Base-by-base conservation (phyloP, 768 basidiomycete genomes). In the Rhodosporidiobolus sp. region DNA sequence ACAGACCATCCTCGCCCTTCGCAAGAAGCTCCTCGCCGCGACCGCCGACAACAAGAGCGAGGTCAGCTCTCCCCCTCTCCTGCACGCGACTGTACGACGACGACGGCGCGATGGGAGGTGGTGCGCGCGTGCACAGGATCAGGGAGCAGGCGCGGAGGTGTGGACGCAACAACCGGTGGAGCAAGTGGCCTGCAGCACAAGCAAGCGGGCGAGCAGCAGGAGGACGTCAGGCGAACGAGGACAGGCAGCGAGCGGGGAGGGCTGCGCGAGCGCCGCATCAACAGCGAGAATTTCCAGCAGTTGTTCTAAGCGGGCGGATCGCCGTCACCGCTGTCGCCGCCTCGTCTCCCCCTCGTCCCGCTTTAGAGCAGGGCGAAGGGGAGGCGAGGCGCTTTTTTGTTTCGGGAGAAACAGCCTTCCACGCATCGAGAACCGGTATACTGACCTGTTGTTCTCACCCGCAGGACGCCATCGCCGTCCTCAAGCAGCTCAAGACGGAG, bases 401-500 rank as follows among this genome's bases (percentile, higher is more conserved):
- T 56, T 50, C 34, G 11, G 34, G 63, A 8, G 12, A 32, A 24
- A 24, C 63, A 52, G 43, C 38, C 30, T 45, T 12, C 45, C 16
- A 22, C 22, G 5, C 50, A 34, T 8, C 14, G 19, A 1, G 22
- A 7, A 10, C 1, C 19, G 28, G 16, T 28, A n/a, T 20, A 30
- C 62, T 53, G 64, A 46, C 55, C 5, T 63, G 45, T 28, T 22
- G 11, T 56, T 20, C 8, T 5, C 49, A 1, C 57, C 6, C 16
- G 0, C 70, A 77, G 76, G 73, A 77, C 8, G 58, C 63, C 20
- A 26, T 67, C 52, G n/a, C 30, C 1, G 74, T 78, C 53, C 74
- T 79, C 34, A 61, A 62, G 43, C 57, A 56, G 34, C 67, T 79
- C 28, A 77, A 75, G 74, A 62, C 55, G 12, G 74, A 78, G 24